Percentiles rank a stretch among this genome's conserved stretches.
Conservation (phyloP, 129 eudicot genomes). For the Logfia minima region DNA sequence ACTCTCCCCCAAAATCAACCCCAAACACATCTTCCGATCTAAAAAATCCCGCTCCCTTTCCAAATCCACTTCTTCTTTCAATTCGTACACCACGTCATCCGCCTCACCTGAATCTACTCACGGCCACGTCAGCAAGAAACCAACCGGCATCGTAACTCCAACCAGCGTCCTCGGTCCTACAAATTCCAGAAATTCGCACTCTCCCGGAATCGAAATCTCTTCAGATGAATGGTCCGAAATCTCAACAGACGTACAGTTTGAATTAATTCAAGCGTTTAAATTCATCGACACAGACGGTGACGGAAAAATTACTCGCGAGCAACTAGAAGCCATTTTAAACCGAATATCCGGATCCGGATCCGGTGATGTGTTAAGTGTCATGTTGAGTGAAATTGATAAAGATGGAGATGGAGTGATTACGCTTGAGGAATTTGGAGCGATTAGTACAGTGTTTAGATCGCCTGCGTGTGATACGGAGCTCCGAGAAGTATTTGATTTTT, state of each 20-base stretch:
- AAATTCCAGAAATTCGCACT: neutral
- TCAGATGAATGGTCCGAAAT: constrained; percentile 43
- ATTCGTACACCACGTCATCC: constrained; percentile 50
- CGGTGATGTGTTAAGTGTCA: constrained; percentile 46
- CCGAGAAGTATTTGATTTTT: constrained; percentile 56
- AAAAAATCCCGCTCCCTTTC: constrained; percentile 45
- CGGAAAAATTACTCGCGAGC: constrained; percentile 51
- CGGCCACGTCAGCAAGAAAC: neutral
- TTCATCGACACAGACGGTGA: constrained; percentile 67
- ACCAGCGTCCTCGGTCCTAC: constrained; percentile 44
- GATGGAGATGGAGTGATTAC: constrained; percentile 75
- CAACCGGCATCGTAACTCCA: constrained; percentile 45
- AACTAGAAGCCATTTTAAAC: constrained; percentile 44
- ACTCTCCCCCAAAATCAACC: constrained; percentile 36
- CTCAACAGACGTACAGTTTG: constrained; percentile 36
- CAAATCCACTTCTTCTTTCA: constrained; percentile 53
- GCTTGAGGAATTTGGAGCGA: constrained; percentile 59
- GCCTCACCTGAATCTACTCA: constrained; percentile 32
- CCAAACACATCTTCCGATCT: constrained; percentile 43
- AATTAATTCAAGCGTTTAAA: constrained; percentile 56
- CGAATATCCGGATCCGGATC: constrained; percentile 41
- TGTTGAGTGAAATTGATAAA: constrained; percentile 60
- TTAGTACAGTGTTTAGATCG: constrained; percentile 58
- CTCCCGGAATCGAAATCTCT: constrained; percentile 30
- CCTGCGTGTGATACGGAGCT: constrained; percentile 55